These are phyloP conservation scores for Fonsecaea nubica DNA, from an alignment of 2,329 filamentous ascomycete species.

Conservation along the genomic window DNA sequence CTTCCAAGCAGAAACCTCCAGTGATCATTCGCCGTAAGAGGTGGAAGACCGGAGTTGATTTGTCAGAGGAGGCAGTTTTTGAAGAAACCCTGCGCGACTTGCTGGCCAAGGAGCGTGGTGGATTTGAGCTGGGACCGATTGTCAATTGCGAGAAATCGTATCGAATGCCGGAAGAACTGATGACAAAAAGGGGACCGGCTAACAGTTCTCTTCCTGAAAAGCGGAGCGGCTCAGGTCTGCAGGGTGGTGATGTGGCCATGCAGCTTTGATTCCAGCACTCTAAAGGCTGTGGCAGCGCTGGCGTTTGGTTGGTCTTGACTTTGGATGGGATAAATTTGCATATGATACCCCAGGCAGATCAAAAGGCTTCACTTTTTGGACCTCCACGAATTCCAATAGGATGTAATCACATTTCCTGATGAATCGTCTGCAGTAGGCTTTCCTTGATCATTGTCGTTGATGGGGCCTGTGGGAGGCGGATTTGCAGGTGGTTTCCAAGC, in stretches of 20 bases:
- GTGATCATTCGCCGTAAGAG: constrained; percentile 36
- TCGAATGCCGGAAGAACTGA: constrained; percentile 54
- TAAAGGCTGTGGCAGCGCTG: constrained; percentile 31
- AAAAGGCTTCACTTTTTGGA: constrained; percentile 31
- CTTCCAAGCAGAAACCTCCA: constrained; percentile 41
- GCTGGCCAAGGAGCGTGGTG: constrained; percentile 47
- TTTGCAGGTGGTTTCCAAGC: constrained; percentile 44
- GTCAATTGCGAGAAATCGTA: constrained; percentile 68
- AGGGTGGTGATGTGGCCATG: constrained; percentile 24
- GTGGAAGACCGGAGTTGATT: constrained; percentile 32
- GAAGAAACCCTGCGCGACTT: constrained; percentile 63
- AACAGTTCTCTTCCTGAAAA: constrained; percentile 39
- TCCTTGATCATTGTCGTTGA: constrained; percentile 14
- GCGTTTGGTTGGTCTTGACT: constrained; percentile 31
- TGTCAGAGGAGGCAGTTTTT: constrained; percentile 58
- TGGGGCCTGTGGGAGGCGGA: constrained; percentile 6
- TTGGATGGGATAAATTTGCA: constrained; percentile 24
- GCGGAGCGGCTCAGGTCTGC: constrained; percentile 37
- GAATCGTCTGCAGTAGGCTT: constrained; percentile 2
- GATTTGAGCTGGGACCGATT: constrained; percentile 55
- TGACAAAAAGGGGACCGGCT: constrained; percentile 39
- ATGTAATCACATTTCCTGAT: constrained; percentile 19
- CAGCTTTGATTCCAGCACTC: constrained; percentile 25
- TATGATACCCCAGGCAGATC: constrained; percentile 32
- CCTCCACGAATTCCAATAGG: constrained; percentile 35